Base-by-base conservation (phyloP, 2,329 filamentous ascomycete genomes). In the Kalaharituber pfeilii region DNA sequence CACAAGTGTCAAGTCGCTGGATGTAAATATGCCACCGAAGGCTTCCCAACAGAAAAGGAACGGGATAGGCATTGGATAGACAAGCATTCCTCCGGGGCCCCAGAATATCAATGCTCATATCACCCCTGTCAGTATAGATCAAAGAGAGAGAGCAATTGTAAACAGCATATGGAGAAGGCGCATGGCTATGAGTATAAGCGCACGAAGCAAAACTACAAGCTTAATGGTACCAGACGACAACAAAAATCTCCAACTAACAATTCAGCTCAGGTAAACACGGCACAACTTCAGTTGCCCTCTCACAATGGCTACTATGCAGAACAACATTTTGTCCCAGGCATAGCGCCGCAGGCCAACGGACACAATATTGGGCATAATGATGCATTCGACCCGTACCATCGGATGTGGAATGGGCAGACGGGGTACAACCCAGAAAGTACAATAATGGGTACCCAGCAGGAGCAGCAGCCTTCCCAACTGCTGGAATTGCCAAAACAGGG, bases 81-180 rank as follows among this genome's bases (percentile, higher is more conserved):
- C 73, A 94, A 93, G 72, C 91, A 98, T 71, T 88, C 85, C 18
- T 71, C 77, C 52, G 75, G 80, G 29, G 88, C 91, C 3, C 75
- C 80, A 44, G 80, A 93, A 72, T 94, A 80, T 69, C 80, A 85
- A 70, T 98, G 91, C 70, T 71, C 80, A 49, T 96, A 77, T 70
- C 75, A 80, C 63, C 82, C 82, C 24, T 96, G 91, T 74, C 80
- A 84, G 0, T 96, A 96, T 72, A 84, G 86, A 65, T 94, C 88
- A 9, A 96, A 96, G 75, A 82, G 88, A 56, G 84, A 94, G 71
- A 91, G 84, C 59, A 96, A 96, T 69, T 93, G 86, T 77, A 95
- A 95, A 68, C 89, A 95, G 69, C 88, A 96, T 70, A 95, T 95
- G 88, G 89, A 96, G 72, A 95, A 95, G 70, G 83, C 86, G 0